These are phyloP conservation scores for Nicotiana tabacum DNA, from an alignment of 257 asterid species.

Conservation along the genomic window DNA sequence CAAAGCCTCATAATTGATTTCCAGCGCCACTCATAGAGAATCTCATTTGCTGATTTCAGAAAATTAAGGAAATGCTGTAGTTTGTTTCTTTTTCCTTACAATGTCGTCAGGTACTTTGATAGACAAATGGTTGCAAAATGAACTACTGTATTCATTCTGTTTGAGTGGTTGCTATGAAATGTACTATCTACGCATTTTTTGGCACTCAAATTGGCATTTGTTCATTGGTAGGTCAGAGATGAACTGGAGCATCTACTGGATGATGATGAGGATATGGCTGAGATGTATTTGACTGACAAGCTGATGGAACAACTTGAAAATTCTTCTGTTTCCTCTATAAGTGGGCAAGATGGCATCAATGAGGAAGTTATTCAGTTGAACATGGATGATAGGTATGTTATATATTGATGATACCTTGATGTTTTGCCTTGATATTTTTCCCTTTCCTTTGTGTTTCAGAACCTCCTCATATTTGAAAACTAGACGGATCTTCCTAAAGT, in stretches of 20 bases:
- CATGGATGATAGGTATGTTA: slow-evolving; percentile 52
- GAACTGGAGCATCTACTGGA: slow-evolving; percentile 95
- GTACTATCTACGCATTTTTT: background rate
- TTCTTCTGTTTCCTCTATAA: slow-evolving; percentile 53
- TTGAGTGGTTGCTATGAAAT: background rate
- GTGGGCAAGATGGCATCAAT: slow-evolving; percentile 53
- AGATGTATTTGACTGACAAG: slow-evolving; percentile 93
- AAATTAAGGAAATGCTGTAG: background rate
- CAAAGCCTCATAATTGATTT: background rate
- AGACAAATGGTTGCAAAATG: background rate
- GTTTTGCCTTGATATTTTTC: background rate
- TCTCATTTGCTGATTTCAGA: background rate
- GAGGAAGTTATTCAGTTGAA: slow-evolving; percentile 40
- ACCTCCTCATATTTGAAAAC: background rate
- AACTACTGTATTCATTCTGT: background rate
- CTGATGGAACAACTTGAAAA: slow-evolving; percentile 62
- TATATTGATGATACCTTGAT: background rate
- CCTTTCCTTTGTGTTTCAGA: background rate
- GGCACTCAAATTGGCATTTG: background rate
- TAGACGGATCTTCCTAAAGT: background rate
- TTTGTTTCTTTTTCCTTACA: background rate
- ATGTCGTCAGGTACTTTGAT: background rate
- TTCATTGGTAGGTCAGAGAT: slow-evolving; percentile 70
- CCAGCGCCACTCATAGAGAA: background rate
- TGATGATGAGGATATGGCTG: slow-evolving; percentile 97